A percentile compares a stretch with the other conserved stretches of the same genome.
Conservation (phyloP, 192 early-diverging fungal species). For the Backusella circina region DNA sequence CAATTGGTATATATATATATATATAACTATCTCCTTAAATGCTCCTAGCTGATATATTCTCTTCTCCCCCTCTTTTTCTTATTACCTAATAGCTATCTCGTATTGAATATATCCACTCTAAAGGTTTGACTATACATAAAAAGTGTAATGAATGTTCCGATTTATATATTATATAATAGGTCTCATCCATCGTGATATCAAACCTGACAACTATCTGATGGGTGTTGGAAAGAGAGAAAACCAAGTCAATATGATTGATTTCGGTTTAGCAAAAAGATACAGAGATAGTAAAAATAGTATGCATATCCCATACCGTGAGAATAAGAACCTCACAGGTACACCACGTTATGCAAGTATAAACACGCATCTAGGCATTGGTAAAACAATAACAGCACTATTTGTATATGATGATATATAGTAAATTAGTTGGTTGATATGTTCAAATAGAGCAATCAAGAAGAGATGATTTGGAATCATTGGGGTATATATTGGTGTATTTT, state of each 20-base stretch:
- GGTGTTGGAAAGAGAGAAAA: conserved; percentile 81
- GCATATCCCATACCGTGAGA: conserved; percentile 90
- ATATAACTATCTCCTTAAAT: neutral
- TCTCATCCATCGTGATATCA: conserved; percentile 90
- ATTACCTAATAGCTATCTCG: conserved; percentile 44
- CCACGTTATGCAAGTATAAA: conserved; percentile 91
- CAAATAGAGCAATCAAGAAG: conserved; percentile 79
- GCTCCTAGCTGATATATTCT: neutral
- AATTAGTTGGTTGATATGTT: neutral
- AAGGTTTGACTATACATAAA: conserved; percentile 17
- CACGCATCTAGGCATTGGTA: conserved; percentile 77
- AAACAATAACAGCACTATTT: conserved; percentile 16
- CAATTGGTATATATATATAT: too few relatives aligned
- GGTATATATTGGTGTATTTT: conserved; percentile 92
- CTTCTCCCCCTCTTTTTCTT: neutral
- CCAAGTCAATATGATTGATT: conserved; percentile 87
- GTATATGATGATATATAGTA: neutral
- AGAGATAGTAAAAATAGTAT: conserved; percentile 77
- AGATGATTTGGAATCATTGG: conserved; percentile 88
- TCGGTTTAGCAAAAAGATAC: conserved; percentile 89
- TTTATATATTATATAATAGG: conserved; percentile 28
- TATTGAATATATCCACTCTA: conserved; percentile 71
- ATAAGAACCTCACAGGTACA: conserved; percentile 92
- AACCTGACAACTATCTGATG: conserved; percentile 92
- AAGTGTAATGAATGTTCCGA: neutral